Conservation (phyloP, 352 stramenopile species). For the Pythium brachiatum region DNA sequence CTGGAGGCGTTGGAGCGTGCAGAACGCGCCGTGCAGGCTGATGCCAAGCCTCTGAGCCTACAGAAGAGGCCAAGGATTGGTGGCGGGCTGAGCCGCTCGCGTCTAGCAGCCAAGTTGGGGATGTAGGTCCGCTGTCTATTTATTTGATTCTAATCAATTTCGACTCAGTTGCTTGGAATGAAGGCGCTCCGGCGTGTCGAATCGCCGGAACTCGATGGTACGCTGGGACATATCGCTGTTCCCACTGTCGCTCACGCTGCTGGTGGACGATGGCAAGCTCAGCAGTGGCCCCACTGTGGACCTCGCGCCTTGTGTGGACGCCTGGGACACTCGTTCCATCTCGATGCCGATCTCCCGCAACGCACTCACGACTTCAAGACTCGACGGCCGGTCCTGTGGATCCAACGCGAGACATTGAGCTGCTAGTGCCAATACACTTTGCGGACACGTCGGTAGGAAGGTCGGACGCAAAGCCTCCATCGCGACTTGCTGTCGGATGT, state of each 20-base stretch:
- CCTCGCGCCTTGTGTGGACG: not conserved
- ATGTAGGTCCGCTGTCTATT: constrained; percentile 1
- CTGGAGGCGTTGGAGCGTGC: constrained; percentile 44
- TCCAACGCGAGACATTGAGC: constrained; percentile 34
- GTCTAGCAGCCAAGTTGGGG: constrained; percentile 18
- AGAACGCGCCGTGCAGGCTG: constrained; percentile 22
- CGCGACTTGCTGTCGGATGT: constrained; percentile 32
- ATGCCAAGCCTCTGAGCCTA: not conserved
- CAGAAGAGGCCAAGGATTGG: not conserved
- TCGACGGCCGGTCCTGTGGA: constrained; percentile 29
- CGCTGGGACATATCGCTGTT: constrained; percentile 27
- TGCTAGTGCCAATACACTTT: constrained; percentile 28
- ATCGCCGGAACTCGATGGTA: constrained; percentile 32
- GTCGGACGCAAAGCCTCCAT: constrained; percentile 27
- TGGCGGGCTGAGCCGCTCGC: not conserved
- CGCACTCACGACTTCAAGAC: constrained; percentile 20
- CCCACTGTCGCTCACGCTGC: constrained; percentile 19
- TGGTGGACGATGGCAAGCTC: constrained; percentile 11
- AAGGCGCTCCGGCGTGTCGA: not conserved
- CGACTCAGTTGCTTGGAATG: constrained; percentile 1
- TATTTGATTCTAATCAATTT: not conserved
- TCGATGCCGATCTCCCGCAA: constrained; percentile 27
- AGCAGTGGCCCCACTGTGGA: constrained; percentile 16
- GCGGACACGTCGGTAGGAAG: constrained; percentile 32
- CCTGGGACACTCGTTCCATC: constrained; percentile 19